A percentile compares a stretch with the other conserved stretches of the same genome.
Conservation (phyloP, 2,329 filamentous ascomycete genomes). For the Scorias spongiosa region DNA sequence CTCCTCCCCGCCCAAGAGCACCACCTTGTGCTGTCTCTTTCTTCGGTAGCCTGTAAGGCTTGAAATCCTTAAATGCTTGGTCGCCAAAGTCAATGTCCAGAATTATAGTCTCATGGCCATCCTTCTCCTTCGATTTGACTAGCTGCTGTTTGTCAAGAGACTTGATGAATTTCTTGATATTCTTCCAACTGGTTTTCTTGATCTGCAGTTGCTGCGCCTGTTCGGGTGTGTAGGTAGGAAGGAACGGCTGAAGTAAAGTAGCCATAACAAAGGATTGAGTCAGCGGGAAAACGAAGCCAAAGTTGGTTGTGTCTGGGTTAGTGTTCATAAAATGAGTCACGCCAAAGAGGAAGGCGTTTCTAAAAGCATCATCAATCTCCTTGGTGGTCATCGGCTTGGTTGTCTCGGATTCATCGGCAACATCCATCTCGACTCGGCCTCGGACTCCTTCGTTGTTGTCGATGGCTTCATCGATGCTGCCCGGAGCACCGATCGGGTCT, state of each 20-base stretch:
- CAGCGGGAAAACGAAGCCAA: conserved; percentile 46
- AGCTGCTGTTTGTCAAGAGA: conserved; percentile 47
- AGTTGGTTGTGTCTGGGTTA: conserved; percentile 35
- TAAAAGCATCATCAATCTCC: conserved; percentile 52
- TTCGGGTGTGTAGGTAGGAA: conserved; percentile 42
- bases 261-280: conserved; percentile 49
- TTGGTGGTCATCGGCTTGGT: conserved; percentile 40
- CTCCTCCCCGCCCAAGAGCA: conserved; percentile 18
- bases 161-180: conserved; percentile 55
- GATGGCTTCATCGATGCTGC: conserved; percentile 11
- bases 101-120: conserved; percentile 48
- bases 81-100: conserved; percentile 51
- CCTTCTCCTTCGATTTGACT: conserved; percentile 50
- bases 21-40: conserved; percentile 34
- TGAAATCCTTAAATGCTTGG: conserved; percentile 37
- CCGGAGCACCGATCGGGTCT: conserved; percentile 4
- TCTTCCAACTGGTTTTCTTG: conserved; percentile 59
- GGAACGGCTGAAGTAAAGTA: conserved; percentile 49
- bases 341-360: conserved; percentile 48
- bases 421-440: conserved; percentile 13
- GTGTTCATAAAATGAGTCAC: conserved; percentile 44
- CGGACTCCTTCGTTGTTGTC: conserved; percentile 8
- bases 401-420: conserved; percentile 17
- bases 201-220: conserved; percentile 46
- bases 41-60: conserved; percentile 47